These are phyloP conservation scores for Aureobasidium sp. DNA, from an alignment of 2,329 filamentous ascomycete species.

Conservation along the genomic window DNA sequence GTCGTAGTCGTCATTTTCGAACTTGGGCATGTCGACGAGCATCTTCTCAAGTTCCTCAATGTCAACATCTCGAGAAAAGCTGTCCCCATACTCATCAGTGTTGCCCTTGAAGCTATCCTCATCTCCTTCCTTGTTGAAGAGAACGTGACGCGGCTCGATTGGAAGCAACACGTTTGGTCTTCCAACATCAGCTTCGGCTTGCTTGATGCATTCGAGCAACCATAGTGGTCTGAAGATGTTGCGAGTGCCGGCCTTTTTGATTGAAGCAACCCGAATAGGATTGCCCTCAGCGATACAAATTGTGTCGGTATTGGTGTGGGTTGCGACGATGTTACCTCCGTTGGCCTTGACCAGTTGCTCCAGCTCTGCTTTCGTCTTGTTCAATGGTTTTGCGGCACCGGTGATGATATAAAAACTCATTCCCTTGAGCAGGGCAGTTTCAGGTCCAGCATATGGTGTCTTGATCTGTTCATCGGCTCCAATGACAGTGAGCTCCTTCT, in stretches of 20 bases:
- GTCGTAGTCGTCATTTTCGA: constrained; percentile 38
- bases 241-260: constrained; percentile 61
- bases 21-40: constrained; percentile 43
- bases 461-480: constrained; percentile 51
- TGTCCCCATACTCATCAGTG: constrained; percentile 72
- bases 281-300: constrained; percentile 72
- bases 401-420: constrained; percentile 74
- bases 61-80: constrained; percentile 63
- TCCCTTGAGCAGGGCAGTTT: constrained; percentile 61
- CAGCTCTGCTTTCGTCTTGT: constrained; percentile 68
- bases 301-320: constrained; percentile 54
- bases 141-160: constrained; percentile 59
- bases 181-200: constrained; percentile 46
- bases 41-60: constrained; percentile 51
- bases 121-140: constrained; percentile 54
- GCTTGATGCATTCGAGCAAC: constrained; percentile 71
- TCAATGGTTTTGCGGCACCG: constrained; percentile 59
- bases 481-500: constrained; percentile 64
- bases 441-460: constrained; percentile 48
- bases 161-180: constrained; percentile 54
- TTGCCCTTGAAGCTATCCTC: constrained; percentile 48
- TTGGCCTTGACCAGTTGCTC: constrained; percentile 75
- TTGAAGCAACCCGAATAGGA: constrained; percentile 69
- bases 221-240: constrained; percentile 73
- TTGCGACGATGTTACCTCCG: constrained; percentile 71